Conservation (phyloP, 305 asterid genomes). For the Ajuga reptans region DNA sequence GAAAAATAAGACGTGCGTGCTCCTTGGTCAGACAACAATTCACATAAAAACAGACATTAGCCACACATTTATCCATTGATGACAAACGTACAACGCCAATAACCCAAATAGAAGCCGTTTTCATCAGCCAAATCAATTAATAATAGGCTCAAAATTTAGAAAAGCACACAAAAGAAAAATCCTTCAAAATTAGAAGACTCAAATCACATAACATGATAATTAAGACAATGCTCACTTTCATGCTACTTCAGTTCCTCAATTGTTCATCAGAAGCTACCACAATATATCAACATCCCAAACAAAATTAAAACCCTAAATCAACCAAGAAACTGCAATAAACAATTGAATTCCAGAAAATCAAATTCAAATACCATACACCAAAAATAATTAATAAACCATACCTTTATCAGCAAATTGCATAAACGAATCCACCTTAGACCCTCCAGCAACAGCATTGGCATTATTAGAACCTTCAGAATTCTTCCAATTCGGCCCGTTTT, state of each 20-base stretch:
- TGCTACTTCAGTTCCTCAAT: not conserved
- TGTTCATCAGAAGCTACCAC: not conserved
- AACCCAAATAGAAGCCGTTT: not conserved
- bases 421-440: slow-evolving; percentile 51
- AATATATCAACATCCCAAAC: not conserved
- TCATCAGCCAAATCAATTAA: too few species aligned
- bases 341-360: not conserved
- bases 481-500: slow-evolving; percentile 36
- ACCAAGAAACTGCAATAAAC: slow-evolving; percentile 6
- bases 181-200: not conserved
- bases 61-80: not conserved
- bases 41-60: not conserved
- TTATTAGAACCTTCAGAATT: slow-evolving; percentile 25
- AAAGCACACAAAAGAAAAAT: not conserved
- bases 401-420: slow-evolving; percentile 69
- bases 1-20: not conserved
- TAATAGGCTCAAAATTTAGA: too few species aligned
- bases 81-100: not conserved
- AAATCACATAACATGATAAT: not conserved
- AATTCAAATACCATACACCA: not conserved
- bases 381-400: slow-evolving; percentile 12
- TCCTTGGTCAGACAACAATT: too few species aligned
- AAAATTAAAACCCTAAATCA: not conserved
- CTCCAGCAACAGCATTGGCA: slow-evolving; percentile 20
- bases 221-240: not conserved